Conservation (phyloP, 1,284 basidiomycete genomes). For the Cutaneotrichosporon dermatis region DNA sequence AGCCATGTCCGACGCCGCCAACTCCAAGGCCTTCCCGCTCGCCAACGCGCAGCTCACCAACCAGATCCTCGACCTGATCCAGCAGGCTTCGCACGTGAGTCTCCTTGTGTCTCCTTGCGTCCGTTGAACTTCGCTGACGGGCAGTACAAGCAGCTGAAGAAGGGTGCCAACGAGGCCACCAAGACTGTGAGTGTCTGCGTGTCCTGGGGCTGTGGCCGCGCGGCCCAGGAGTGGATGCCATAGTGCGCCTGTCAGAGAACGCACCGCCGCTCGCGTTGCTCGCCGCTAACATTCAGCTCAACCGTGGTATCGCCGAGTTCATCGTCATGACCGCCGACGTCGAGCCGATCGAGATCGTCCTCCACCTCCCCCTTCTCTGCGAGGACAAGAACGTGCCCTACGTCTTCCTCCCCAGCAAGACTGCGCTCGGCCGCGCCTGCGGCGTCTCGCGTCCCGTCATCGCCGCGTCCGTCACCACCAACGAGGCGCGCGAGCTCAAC, state of each 20-base stretch:
- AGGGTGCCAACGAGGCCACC: slow-evolving; percentile 65
- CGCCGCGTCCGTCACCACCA: slow-evolving; percentile 89
- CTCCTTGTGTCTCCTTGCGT: background rate
- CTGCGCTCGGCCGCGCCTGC: slow-evolving; percentile 83
- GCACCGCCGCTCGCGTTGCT: too few relatives aligned
- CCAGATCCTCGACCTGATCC: slow-evolving; percentile 86
- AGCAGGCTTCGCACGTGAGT: slow-evolving; percentile 61
- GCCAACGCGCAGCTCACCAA: slow-evolving; percentile 88
- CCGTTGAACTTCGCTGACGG: background rate
- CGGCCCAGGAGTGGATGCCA: too few relatives aligned
- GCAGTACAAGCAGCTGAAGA: slow-evolving; percentile 90
- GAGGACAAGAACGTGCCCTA: slow-evolving; percentile 93
- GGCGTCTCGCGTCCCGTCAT: slow-evolving; percentile 95
- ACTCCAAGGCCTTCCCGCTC: slow-evolving; percentile 87
- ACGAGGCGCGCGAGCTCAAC: slow-evolving; percentile 86
- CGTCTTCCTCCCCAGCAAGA: slow-evolving; percentile 18
- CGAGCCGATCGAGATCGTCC: slow-evolving; percentile 94
- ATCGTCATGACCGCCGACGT: slow-evolving; percentile 97
- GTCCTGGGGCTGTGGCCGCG: background rate
- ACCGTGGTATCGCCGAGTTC: slow-evolving; percentile 94
- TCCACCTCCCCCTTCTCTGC: slow-evolving; percentile 94
- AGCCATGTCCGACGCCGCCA: slow-evolving; percentile 40
- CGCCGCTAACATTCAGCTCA: slow-evolving; percentile 2
- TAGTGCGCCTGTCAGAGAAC: too few relatives aligned
- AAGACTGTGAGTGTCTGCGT: slow-evolving; percentile 59